A percentile compares a stretch with the other conserved stretches of the same genome.
These are phyloP conservation scores for Triglochin maritima DNA, from an alignment of 106 monocot species.

Conservation along the genomic window DNA sequence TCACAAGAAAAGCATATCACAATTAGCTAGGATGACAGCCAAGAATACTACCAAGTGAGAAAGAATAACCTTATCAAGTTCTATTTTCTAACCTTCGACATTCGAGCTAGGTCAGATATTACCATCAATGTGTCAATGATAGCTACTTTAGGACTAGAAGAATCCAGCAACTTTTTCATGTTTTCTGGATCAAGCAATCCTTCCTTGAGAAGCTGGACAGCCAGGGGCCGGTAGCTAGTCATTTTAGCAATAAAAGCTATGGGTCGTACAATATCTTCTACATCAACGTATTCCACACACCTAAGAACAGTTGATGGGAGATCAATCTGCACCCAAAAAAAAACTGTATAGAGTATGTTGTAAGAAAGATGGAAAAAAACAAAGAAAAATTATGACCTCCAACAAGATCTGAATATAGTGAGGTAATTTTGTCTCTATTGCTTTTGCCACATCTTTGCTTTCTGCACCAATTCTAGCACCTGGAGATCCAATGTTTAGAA, in stretches of 20 bases:
- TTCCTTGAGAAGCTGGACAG: slow-evolving; percentile 67
- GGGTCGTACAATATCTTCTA: slow-evolving; percentile 47
- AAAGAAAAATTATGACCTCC: slow-evolving; percentile 40
- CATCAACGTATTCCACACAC: slow-evolving; percentile 51
- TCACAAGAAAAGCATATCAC: too few species aligned
- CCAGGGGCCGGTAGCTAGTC: slow-evolving; percentile 76
- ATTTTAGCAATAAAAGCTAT: slow-evolving; percentile 91
- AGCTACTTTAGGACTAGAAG: slow-evolving; percentile 44
- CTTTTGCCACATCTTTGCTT: slow-evolving; percentile 61
- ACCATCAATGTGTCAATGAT: slow-evolving; percentile 90
- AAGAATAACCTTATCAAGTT: too few species aligned
- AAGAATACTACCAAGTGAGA: too few species aligned
- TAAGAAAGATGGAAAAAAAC: not conserved
- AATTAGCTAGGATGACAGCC: too few species aligned
- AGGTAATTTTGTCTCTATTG: slow-evolving; percentile 51
- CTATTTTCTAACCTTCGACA: slow-evolving; percentile 63
- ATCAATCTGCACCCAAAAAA: slow-evolving; percentile 36
- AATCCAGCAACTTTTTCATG: slow-evolving; percentile 38
- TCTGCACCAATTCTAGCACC: slow-evolving; percentile 63
- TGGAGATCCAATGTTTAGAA: slow-evolving; percentile 73
- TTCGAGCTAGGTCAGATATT: slow-evolving; percentile 93
- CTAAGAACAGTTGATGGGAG: slow-evolving; percentile 44
- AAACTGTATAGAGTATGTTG: not conserved
- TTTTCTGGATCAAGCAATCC: slow-evolving; percentile 54
- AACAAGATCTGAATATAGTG: slow-evolving; percentile 75